Base-by-base conservation (phyloP, 2,329 filamentous ascomycete species). In the Furcasterigmium sp. region DNA sequence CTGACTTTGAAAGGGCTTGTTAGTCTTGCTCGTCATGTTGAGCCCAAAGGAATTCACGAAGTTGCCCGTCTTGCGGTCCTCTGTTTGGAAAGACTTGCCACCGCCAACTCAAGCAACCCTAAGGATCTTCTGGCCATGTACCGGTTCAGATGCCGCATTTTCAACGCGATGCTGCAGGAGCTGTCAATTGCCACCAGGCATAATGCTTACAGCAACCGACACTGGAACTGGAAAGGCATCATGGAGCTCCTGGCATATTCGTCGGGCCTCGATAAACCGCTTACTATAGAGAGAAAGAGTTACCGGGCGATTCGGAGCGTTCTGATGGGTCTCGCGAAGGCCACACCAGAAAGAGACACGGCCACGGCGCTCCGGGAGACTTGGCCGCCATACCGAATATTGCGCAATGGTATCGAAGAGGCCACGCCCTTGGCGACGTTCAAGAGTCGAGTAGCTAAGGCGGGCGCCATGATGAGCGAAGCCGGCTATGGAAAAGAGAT, bases 311-410 rank as follows among this genome's bases (percentile, higher is more conserved):
- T 84, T 36, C 68, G 74, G 29, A 52, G 63, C 30, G 75, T 82
- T 3, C 56, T 84, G 43, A 57, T 76, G 7, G 76, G 70, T 3
- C 63, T 75, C 43, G 67, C 68, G 35, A 83, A 80, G 53, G 75
- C 72, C 8, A 54, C 61, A 7, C 61, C 59, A 5, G 80, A 84
- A 56, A 61, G 58, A 13, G 69, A 67, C 26, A 71, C 69, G 25
- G 68, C 73, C 2, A 50, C 59, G 17, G 70, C 76, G 21, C 69
- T 78, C 43, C 62, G 65, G 2, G 65, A 70, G 39, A 69, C 68
- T 2, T 84, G 80, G 80, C 80, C 80, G 9, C 80, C 80, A 1
- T 83, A 80, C 58, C 62, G 77, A 43, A 64, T 69, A 29, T 67
- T 73, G 10, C 70, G 74, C 45, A 75, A 84, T 52, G 80, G 79